Percentiles rank a stretch among this genome's conserved stretches.
These are phyloP conservation scores for Trichoderma citrinoviride DNA, from an alignment of 2,329 filamentous ascomycete genomes.

Conservation along the genomic window DNA sequence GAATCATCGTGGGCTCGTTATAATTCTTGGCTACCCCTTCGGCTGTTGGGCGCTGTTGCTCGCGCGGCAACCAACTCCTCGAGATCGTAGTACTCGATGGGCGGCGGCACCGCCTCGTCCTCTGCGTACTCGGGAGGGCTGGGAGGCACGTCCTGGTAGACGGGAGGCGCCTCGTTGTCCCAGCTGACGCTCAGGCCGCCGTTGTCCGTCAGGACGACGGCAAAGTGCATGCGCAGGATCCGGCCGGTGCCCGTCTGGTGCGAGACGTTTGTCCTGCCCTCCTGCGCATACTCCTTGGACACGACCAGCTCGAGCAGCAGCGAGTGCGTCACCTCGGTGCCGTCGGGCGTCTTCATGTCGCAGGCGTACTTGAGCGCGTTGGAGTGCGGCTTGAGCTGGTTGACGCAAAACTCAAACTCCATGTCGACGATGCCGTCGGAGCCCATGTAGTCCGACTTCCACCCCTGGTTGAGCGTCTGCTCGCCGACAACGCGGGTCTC, in stretches of 20 bases:
- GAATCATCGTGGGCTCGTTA: not conserved
- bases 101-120: slow-evolving; percentile 28
- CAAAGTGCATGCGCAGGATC: slow-evolving; percentile 90
- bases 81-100: slow-evolving; percentile 41
- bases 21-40: slow-evolving; percentile 19
- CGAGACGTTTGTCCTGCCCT: slow-evolving; percentile 63
- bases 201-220: slow-evolving; percentile 75
- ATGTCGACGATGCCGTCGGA: slow-evolving; percentile 41
- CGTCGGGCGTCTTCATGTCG: slow-evolving; percentile 71
- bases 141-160: slow-evolving; percentile 89
- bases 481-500: slow-evolving; percentile 75
- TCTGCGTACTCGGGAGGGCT: slow-evolving; percentile 70
- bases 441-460: slow-evolving; percentile 69
- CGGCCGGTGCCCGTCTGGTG: slow-evolving; percentile 87
- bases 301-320: slow-evolving; percentile 93
- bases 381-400: slow-evolving; percentile 44
- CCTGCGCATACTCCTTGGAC: slow-evolving; percentile 80
- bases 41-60: slow-evolving; percentile 20
- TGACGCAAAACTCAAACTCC: slow-evolving; percentile 64
- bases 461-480: slow-evolving; percentile 79
- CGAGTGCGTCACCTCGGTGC: slow-evolving; percentile 77
- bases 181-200: slow-evolving; percentile 87
- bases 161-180: slow-evolving; percentile 92
- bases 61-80: slow-evolving; percentile 33
- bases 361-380: slow-evolving; percentile 64